phyloP scores from a whole-genome alignment of 192 early-diverging fungal species.

The Coemansia sp. region DNA sequence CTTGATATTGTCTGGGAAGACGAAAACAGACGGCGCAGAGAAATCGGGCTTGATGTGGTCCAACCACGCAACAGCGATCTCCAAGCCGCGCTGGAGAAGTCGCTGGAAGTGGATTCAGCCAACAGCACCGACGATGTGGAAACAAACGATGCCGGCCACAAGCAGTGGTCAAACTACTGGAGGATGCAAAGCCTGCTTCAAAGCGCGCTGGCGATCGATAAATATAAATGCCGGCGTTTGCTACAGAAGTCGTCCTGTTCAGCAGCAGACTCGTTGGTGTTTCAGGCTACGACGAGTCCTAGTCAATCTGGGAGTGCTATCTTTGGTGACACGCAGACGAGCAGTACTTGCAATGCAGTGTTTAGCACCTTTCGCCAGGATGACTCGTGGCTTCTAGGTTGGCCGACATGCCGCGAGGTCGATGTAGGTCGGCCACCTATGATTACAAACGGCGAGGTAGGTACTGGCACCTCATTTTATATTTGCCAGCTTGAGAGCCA shows the following conservation, averaged over 20 bases:
- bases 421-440: slow-evolving; percentile 7
- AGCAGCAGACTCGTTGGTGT: background rate
- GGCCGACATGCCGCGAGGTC: slow-evolving; percentile 28
- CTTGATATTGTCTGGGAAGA: slow-evolving; percentile 63
- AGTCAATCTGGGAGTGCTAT: too few species aligned
- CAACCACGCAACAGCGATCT: slow-evolving; percentile 9
- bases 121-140: background rate
- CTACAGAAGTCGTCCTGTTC: too few species aligned
- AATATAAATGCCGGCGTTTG: too few species aligned
- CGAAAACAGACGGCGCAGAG: slow-evolving; percentile 49
- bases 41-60: slow-evolving; percentile 14
- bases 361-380: background rate
- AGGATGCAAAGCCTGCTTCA: slow-evolving; percentile 32
- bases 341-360: background rate
- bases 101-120: background rate
- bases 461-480: too few species aligned
- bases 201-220: slow-evolving; percentile 24
- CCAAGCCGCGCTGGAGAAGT: background rate
- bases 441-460: background rate
- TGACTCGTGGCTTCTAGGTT: slow-evolving; percentile 8
- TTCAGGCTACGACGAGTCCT: background rate
- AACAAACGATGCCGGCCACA: background rate
- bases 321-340: background rate
- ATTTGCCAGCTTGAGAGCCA: too few species aligned
- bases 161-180: slow-evolving; percentile 41